Evolutionary conservation across 768 basidiomycete genomes (phyloP).

Genomic region (Cyathus striatus): DNA sequence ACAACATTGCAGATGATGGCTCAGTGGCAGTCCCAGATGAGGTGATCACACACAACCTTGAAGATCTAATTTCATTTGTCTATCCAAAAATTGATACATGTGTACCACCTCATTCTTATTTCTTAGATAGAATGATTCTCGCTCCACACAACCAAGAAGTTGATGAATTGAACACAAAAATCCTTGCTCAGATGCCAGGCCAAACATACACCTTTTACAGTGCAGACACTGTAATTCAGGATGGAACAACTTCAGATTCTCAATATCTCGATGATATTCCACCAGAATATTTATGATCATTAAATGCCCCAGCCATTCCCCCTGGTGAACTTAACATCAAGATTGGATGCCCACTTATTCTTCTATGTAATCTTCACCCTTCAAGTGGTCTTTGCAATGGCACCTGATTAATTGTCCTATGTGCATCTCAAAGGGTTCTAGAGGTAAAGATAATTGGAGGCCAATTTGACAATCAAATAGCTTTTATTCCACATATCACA

Average conservation of each 20-base stretch:
- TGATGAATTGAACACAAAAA: conserved; percentile 16
- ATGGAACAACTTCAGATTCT: too few species aligned
- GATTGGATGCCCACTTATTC: background rate
- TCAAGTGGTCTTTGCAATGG: background rate
- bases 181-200: too few species aligned
- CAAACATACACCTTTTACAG: too few species aligned
- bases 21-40: conserved; percentile 3
- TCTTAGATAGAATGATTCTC: background rate
- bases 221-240: too few species aligned
- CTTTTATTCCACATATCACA: conserved; percentile 27
- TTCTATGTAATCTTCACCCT: background rate
- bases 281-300: too few species aligned
- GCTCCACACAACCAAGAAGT: conserved; percentile 18
- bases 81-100: background rate
- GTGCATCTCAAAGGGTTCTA: too few species aligned
- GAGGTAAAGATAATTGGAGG: background rate
- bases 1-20: conserved; percentile 2
- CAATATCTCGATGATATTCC: too few species aligned
- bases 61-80: background rate
- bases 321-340: background rate
- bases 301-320: too few species aligned
- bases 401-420: background rate
- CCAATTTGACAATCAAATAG: background rate
- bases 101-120: background rate
- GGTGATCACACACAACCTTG: background rate